Conservation (phyloP, 441 rosid species). For the Corymbia calophylla region DNA sequence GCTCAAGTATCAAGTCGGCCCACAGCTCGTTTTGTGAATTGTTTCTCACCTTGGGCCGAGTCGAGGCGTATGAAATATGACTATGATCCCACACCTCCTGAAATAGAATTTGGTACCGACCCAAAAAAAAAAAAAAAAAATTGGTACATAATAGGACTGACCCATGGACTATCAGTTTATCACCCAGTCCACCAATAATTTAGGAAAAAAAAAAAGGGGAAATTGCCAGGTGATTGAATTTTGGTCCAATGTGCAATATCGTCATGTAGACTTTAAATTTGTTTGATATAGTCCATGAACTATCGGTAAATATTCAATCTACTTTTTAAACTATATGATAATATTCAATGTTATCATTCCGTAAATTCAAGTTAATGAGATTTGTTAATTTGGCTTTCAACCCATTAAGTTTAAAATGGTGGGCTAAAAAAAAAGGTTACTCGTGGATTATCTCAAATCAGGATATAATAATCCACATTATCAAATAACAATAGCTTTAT, state of each 20-base stretch:
- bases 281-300: not conserved
- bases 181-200: not conserved
- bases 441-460: not conserved
- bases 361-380: not conserved
- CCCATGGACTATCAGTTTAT: not conserved
- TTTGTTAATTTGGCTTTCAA: not conserved
- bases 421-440: not conserved
- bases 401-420: not conserved
- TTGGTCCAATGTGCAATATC: not conserved
- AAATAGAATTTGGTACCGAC: not conserved
- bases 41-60: not conserved
- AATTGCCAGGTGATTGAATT: not conserved
- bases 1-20: not conserved
- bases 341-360: not conserved
- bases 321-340: not conserved
- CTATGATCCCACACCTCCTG: not conserved
- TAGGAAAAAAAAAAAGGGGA: no score
- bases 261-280: not conserved
- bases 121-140: no score
- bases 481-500: not conserved
- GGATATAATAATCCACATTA: rapidly evolving
- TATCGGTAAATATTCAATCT: not conserved
- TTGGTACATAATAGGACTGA: not conserved
- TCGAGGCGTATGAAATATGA: not conserved
- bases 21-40: not conserved